phyloP scores from a whole-genome alignment of 352 stramenopile genomes.

The Detonula confervacea region DNA sequence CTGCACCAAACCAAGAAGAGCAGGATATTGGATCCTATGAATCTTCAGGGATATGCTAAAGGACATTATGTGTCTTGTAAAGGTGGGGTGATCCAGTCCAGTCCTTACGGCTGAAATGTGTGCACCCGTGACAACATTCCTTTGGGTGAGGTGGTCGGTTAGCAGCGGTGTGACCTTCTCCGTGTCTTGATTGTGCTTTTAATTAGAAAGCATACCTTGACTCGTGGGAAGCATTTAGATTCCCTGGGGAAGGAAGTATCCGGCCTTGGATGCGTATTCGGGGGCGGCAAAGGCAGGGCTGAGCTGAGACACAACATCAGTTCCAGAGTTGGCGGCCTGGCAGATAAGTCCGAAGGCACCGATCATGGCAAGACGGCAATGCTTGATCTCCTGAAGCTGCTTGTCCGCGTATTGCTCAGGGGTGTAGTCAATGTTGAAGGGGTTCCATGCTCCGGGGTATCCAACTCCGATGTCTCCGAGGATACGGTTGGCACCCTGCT shows the following conservation, averaged over 20 bases:
- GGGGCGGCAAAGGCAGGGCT: slow-evolving; percentile 79
- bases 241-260: slow-evolving; percentile 89
- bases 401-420: slow-evolving; percentile 88
- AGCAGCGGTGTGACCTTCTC: background rate
- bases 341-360: slow-evolving; percentile 86
- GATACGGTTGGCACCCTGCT: slow-evolving; percentile 69
- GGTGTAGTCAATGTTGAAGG: slow-evolving; percentile 88
- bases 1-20: slow-evolving; percentile 13
- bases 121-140: background rate
- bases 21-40: background rate
- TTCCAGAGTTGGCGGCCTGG: slow-evolving; percentile 81
- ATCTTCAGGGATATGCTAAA: background rate
- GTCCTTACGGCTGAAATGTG: background rate
- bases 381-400: slow-evolving; percentile 89
- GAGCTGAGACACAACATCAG: slow-evolving; percentile 85
- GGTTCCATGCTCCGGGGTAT: slow-evolving; percentile 85
- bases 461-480: slow-evolving; percentile 87
- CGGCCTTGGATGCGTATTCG: slow-evolving; percentile 85
- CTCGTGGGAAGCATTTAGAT: slow-evolving; percentile 80
- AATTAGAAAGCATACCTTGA: background rate
- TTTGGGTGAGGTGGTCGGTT: slow-evolving; percentile 1
- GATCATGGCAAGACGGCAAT: slow-evolving; percentile 90
- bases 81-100: background rate
- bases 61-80: background rate
- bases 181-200: slow-evolving; percentile 4